phyloP scores from a whole-genome alignment of 2,329 filamentous ascomycete species.

The Lasiodiplodia gonubiensis region DNA sequence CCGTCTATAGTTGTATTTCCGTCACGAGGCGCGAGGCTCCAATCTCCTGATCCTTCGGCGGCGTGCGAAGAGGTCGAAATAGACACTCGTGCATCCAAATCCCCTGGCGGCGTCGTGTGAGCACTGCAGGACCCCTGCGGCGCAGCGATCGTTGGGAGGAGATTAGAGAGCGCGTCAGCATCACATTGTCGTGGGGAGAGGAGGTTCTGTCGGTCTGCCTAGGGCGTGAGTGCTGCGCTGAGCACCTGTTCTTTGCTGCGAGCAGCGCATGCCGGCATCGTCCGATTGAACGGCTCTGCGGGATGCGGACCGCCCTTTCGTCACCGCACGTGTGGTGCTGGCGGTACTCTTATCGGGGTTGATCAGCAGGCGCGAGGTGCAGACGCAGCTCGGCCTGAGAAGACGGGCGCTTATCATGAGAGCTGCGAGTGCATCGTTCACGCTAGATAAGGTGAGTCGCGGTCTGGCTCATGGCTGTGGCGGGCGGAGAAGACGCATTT shows the following conservation, averaged over 20 bases:
- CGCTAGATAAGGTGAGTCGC: neutral
- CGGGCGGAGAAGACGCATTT: neutral
- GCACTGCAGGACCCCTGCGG: neutral
- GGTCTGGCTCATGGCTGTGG: neutral
- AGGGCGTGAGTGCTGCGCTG: neutral
- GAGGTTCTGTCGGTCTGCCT: neutral
- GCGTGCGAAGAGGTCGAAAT: neutral
- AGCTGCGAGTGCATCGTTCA: neutral
- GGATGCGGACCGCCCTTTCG: neutral
- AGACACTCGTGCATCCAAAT: neutral
- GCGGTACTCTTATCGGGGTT: neutral
- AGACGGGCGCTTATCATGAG: constrained; percentile 13
- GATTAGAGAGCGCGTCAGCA: neutral
- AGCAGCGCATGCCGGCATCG: neutral
- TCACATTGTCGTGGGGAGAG: neutral
- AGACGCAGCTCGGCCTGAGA: neutral
- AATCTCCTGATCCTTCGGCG: constrained; percentile 9
- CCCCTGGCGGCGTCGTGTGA: neutral
- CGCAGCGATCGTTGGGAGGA: constrained; percentile 1
- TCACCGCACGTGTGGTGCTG: neutral
- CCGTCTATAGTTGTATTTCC: neutral
- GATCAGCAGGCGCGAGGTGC: constrained; percentile 9
- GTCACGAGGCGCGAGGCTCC: neutral
- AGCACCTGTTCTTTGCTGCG: neutral
- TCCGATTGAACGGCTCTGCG: neutral